Evolutionary conservation across 2,329 filamentous ascomycete species (phyloP).

Genomic region (Leptographium radiaticola): DNA sequence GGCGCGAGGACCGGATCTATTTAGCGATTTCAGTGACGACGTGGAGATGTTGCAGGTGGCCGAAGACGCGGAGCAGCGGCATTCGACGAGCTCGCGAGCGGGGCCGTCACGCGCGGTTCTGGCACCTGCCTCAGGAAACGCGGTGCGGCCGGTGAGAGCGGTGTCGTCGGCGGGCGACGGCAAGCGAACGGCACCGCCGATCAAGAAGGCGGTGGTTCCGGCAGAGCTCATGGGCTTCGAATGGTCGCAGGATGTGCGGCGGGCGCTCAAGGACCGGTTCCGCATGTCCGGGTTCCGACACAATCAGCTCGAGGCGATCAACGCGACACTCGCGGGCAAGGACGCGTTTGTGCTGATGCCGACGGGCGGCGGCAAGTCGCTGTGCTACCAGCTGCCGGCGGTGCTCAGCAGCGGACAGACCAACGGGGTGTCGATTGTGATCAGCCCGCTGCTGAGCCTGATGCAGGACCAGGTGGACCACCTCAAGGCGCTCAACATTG

Average conservation of each 20-base stretch:
- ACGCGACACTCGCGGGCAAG: conserved; percentile 74
- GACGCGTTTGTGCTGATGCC: conserved; percentile 97
- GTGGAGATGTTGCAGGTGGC: conserved; percentile 36
- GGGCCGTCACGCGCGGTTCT: conserved; percentile 24
- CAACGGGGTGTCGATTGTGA: conserved; percentile 75
- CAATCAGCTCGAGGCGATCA: conserved; percentile 92
- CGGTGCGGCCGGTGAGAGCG: conserved; percentile 18
- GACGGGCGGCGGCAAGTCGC: conserved; percentile 89
- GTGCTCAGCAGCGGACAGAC: conserved; percentile 72
- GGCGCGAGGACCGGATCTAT: conserved; percentile 7
- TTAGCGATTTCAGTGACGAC: conserved; percentile 22
- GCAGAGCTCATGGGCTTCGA: conserved; percentile 48
- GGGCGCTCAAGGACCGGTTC: conserved; percentile 71
- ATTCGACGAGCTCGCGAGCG: conserved; percentile 9
- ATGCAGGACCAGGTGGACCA: conserved; percentile 97
- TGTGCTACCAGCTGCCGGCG: conserved; percentile 92
- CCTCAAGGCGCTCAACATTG: conserved; percentile 59
- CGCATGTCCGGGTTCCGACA: conserved; percentile 74
- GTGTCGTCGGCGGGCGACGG: conserved; percentile 19
- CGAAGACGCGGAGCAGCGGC: conserved; percentile 32
- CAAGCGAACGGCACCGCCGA: conserved; percentile 15
- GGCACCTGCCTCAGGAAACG: conserved; percentile 36
- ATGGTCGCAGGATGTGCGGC: conserved; percentile 80
- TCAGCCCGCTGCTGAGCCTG: conserved; percentile 87
- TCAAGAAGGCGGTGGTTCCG: conserved; percentile 24